These are phyloP conservation scores for Sarocladiaceae sp. DNA, from an alignment of 2,329 filamentous ascomycete species.

Conservation along the genomic window DNA sequence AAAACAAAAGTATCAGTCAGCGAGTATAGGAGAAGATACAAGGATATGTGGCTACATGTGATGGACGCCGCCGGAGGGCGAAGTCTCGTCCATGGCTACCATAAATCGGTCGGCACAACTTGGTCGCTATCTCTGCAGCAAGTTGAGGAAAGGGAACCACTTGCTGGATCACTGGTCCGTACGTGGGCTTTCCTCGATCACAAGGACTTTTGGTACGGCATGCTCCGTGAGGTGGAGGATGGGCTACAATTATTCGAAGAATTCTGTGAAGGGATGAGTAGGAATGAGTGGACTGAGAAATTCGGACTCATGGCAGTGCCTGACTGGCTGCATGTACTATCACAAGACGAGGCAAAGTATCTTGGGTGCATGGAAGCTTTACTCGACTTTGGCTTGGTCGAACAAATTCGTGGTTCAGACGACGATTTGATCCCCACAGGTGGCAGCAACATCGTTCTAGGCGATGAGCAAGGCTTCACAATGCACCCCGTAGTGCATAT, in stretches of 20 bases:
- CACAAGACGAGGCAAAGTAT: background rate
- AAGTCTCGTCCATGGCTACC: slow-evolving; percentile 12
- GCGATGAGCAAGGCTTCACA: slow-evolving; percentile 18
- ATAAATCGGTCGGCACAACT: slow-evolving; percentile 15
- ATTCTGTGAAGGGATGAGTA: background rate
- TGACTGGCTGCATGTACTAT: background rate
- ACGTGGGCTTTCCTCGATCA: slow-evolving; percentile 20
- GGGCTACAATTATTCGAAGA: background rate
- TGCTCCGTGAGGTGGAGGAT: slow-evolving; percentile 11
- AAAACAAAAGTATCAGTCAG: slow-evolving; percentile 13
- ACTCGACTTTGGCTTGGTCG: slow-evolving; percentile 14
- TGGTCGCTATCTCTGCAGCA: slow-evolving; percentile 17
- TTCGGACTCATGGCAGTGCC: background rate
- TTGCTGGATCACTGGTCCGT: slow-evolving; percentile 17
- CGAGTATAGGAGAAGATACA: slow-evolving; percentile 15
- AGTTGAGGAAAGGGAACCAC: slow-evolving; percentile 12
- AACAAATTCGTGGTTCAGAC: background rate
- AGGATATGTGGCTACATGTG: slow-evolving; percentile 5
- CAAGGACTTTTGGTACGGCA: slow-evolving; percentile 17
- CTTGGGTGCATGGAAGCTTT: slow-evolving; percentile 12
- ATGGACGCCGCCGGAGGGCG: slow-evolving; percentile 2
- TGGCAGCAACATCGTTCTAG: too few species aligned
- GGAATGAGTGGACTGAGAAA: background rate
- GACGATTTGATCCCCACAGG: too few species aligned
- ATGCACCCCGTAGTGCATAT: slow-evolving; percentile 21